Base-by-base conservation (phyloP, 2,329 filamentous ascomycete genomes). In the Gnomoniopsis smithogilvyi region DNA sequence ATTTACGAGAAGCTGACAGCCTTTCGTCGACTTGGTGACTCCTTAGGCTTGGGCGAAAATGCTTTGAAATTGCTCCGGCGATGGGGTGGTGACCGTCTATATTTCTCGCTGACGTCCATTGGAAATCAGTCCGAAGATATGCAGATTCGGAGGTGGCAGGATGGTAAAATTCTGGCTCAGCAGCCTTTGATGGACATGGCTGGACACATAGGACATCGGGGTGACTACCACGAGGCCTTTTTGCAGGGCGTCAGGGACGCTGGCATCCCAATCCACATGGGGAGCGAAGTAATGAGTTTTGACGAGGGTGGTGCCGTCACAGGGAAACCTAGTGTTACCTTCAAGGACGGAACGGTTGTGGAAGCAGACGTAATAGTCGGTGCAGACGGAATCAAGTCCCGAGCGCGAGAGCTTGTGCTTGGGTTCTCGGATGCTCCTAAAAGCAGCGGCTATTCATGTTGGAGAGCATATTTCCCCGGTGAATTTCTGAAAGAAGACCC, bases 371-470 rank as follows among this genome's bases (percentile, higher is more conserved):
- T 82, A 0, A 74, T 83, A 3, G 69, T 84, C 6, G 81, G 78
- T 4, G 79, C 78, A 26, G 81, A 83, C 66, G 74, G 80, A 7
- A 81, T 83, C 55, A 77, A 81, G 60, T 80, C 77, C 38, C 76
- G 78, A 34, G 78, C 80, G 0, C 69, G 80, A 33, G 76, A 77
- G 56, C 71, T 82, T 1, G 80, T 83, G 3, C 72, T 83, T 3
- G 80, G 80, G 1, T 81, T 80, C 34, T 72, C 75, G 43, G 80
- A 82, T 60, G 78, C 78, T 51, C 79, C 79, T 0, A 81, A 81
- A 65, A 78, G 76, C 36, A 78, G 75, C 54, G 80, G 81, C 0
- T 83, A 82, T 63, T 80, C 80, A 1, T 80, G 81, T 47, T 83
- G 77, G 70, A 71, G 80, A 24, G 78, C 80, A 0, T 82, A 76